phyloP scores from a whole-genome alignment of 2,329 filamentous ascomycete genomes.

The Scedosporium apiospermum region DNA sequence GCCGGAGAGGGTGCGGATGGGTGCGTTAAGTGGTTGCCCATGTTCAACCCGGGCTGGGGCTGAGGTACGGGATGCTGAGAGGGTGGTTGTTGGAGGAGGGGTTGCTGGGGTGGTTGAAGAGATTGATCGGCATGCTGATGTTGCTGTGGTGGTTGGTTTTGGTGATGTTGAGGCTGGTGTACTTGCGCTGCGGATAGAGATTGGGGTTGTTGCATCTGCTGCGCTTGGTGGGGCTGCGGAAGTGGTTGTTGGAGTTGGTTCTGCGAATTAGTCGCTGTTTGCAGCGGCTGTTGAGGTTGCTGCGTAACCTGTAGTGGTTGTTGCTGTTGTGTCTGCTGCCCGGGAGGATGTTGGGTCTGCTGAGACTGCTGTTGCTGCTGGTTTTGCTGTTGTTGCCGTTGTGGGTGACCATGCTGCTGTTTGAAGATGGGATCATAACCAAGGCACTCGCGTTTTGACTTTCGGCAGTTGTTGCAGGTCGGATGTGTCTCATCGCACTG shows the following conservation, averaged over 20 bases:
- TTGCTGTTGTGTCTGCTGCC: neutral
- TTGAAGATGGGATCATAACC: conserved; percentile 87
- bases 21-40: neutral
- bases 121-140: neutral
- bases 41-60: neutral
- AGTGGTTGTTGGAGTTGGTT: neutral
- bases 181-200: conserved; percentile 3
- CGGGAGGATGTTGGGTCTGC: neutral
- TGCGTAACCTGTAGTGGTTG: neutral
- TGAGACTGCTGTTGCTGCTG: neutral
- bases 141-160: neutral
- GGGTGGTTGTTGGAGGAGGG: neutral
- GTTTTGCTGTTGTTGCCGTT: neutral
- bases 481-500: conserved; percentile 97
- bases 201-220: neutral
- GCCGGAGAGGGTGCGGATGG: neutral
- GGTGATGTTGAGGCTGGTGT: conserved; percentile 3
- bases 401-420: conserved; percentile 33
- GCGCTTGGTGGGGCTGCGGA: neutral
- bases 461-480: conserved; percentile 81
- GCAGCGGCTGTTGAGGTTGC: neutral
- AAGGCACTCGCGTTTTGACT: conserved; percentile 77
- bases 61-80: conserved; percentile 2
- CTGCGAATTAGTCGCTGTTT: neutral
- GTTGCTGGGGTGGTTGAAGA: neutral